phyloP scores from a whole-genome alignment of 352 stramenopile genomes.

The Phytophthora cryptogea region DNA sequence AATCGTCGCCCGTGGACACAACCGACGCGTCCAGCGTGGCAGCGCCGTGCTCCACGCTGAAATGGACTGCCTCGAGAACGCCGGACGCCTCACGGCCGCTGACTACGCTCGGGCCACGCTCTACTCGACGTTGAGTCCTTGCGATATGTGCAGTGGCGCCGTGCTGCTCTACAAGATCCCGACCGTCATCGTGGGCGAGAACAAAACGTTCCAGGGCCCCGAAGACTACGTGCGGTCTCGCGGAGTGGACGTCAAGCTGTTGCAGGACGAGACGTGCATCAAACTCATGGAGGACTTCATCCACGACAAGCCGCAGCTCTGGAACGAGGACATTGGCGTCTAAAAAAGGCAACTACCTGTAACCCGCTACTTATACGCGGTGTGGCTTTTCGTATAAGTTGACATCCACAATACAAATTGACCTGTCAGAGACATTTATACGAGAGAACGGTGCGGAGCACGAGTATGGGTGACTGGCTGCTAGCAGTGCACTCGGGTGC shows the following conservation, averaged over 20 bases:
- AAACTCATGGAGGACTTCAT: slow-evolving; percentile 50
- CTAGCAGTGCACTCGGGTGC: slow-evolving; percentile 68
- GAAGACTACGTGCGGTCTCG: slow-evolving; percentile 39
- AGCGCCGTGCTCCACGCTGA: slow-evolving; percentile 46
- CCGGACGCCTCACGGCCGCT: slow-evolving; percentile 37
- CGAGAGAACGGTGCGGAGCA: slow-evolving; percentile 1
- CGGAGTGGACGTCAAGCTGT: slow-evolving; percentile 36
- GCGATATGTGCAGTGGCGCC: slow-evolving; percentile 48
- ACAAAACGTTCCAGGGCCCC: slow-evolving; percentile 45
- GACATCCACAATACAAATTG: background rate
- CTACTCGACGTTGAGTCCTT: slow-evolving; percentile 49
- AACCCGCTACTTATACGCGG: slow-evolving; percentile 11
- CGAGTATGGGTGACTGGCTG: slow-evolving; percentile 44
- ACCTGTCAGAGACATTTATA: background rate
- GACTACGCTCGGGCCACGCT: slow-evolving; percentile 42
- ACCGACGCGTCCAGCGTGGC: slow-evolving; percentile 43
- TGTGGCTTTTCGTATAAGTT: slow-evolving; percentile 7
- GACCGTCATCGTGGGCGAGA: slow-evolving; percentile 48
- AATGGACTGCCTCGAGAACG: slow-evolving; percentile 46
- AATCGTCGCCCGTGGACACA: slow-evolving; percentile 44
- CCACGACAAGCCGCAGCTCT: slow-evolving; percentile 32
- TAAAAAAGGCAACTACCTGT: slow-evolving; percentile 7
- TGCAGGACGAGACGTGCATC: slow-evolving; percentile 39
- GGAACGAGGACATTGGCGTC: slow-evolving; percentile 41
- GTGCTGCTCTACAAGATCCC: slow-evolving; percentile 55